Evolutionary conservation across 2,329 filamentous ascomycete genomes (phyloP).

Genomic region (Penicillium sp.): DNA sequence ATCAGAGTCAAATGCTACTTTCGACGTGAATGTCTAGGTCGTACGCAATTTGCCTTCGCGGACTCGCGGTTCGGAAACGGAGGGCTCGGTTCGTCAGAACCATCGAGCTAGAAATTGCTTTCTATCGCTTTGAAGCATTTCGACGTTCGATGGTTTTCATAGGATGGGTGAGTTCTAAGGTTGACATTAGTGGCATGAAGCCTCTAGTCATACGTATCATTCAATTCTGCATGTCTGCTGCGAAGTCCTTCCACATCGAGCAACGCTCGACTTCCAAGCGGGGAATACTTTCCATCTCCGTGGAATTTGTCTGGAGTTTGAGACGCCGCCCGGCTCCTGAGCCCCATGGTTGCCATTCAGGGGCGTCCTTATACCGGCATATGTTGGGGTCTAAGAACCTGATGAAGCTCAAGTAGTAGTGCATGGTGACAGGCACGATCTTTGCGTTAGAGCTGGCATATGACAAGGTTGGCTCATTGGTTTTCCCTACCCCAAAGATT

Average conservation of each 20-base stretch:
- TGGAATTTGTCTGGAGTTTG: conserved; percentile 19
- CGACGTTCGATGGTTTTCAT: not conserved
- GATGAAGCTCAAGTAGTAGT: conserved; percentile 26
- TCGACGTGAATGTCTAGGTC: too few species aligned
- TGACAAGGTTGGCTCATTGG: conserved; percentile 13
- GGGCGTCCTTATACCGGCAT: conserved; percentile 14
- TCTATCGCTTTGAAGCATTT: not conserved
- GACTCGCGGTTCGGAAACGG: not conserved
- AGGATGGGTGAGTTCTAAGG: not conserved
- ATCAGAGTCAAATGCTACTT: too few species aligned
- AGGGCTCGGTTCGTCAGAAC: not conserved
- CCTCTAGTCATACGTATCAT: not conserved
- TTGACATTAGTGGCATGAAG: not conserved
- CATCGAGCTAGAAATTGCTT: not conserved
- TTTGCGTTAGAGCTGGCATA: conserved; percentile 30
- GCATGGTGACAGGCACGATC: conserved; percentile 24
- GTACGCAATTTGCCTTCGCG: not conserved
- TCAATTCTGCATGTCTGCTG: conserved; percentile 17
- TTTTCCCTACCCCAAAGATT: conserved; percentile 23
- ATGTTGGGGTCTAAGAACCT: conserved; percentile 20
- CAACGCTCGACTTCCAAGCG: conserved; percentile 12
- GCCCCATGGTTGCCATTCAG: conserved; percentile 18
- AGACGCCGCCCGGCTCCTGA: conserved; percentile 12
- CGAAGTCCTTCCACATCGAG: conserved; percentile 14
- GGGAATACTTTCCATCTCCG: conserved; percentile 19